Evolutionary conservation across 2,329 filamentous ascomycete genomes (phyloP), one percentile per base, ranked within the genome.

Genomic region (Cordyceps sp.): DNA sequence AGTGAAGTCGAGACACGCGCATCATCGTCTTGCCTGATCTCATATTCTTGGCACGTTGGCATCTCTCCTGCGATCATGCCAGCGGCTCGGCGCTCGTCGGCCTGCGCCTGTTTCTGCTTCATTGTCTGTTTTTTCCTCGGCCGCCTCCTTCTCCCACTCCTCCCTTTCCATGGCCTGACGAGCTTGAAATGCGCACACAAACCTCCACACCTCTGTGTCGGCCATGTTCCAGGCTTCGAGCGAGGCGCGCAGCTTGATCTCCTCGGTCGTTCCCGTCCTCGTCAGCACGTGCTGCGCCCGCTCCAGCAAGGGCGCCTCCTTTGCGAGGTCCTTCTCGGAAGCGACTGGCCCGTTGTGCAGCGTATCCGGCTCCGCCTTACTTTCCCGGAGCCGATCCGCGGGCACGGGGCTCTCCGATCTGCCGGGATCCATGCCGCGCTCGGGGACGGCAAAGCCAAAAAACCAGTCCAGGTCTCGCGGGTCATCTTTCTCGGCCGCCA

Each of bases 381-480:
- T 35, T 26, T 33, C 39, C 16, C 21, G 36, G 16, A 40, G 31
- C n/a, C 45, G 45, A 25, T 43, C 39, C 4, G 40, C 44, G 7
- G 45, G 44, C 13, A 45, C 40, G 10, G 47, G 45, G 15, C 42
- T 42, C 14, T 30, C 20, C 8, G 43, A 44, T 20, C 40, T 39
- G 17, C 45, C 38, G 29, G 63, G 59, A 26, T 64, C 53, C 4
- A 66, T 60, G 10, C 59, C 56, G 15, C 61, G 55, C 29, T 64
- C 62, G 2, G 86, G 82, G 9, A 94, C 65, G 12, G 65, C 61
- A 53, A 96, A 96, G 33, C 88, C 90, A 49, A 96, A 83, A 42
- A 78, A 69, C 84, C 85, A 96, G 47, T 88, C 78, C 3, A 93
- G 60, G 40, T 90, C 79, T n/a, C 67, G 52, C 4, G 78, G 73